phyloP scores from a whole-genome alignment of 441 rosid species.

The Adansonia rubrostipa region DNA sequence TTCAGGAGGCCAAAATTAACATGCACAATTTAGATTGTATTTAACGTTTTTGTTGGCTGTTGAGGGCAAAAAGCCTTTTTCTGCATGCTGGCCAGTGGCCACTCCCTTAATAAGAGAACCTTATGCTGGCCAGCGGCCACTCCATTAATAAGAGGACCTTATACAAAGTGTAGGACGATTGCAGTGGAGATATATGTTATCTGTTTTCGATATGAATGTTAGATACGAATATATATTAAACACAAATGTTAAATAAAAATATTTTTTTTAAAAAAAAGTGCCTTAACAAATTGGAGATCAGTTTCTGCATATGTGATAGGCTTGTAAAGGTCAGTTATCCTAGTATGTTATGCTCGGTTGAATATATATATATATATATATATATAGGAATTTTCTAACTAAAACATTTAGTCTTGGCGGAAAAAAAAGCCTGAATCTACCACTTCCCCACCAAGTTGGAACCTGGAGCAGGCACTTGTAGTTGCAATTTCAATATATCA shows the following conservation, averaged over 20 bases:
- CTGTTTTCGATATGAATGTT: no score
- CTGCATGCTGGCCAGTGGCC: neutral
- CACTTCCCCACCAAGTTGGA: neutral
- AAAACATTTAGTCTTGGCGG: neutral
- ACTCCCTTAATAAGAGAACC: no score
- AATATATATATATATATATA: neutral
- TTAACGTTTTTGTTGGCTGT: neutral
- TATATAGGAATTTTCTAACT: neutral
- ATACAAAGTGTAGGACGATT: neutral
- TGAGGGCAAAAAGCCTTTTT: neutral
- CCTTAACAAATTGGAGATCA: neutral
- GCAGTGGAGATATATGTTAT: neutral
- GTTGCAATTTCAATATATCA: neutral
- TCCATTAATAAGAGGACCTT: conserved; percentile 14
- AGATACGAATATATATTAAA: no score
- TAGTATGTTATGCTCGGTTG: neutral
- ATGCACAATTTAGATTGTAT: neutral
- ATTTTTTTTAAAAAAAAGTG: no score
- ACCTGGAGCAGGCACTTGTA: neutral
- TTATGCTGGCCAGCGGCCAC: neutral
- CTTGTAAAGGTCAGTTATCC: neutral
- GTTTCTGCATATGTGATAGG: conserved; percentile 16
- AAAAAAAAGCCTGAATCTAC: neutral
- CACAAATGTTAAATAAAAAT: no score
- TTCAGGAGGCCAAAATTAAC: neutral